Evolutionary conservation across 192 early-diverging fungal species (phyloP), one percentile per base, ranked within the genome.

Genomic region (Umbelopsis ramanniana): DNA sequence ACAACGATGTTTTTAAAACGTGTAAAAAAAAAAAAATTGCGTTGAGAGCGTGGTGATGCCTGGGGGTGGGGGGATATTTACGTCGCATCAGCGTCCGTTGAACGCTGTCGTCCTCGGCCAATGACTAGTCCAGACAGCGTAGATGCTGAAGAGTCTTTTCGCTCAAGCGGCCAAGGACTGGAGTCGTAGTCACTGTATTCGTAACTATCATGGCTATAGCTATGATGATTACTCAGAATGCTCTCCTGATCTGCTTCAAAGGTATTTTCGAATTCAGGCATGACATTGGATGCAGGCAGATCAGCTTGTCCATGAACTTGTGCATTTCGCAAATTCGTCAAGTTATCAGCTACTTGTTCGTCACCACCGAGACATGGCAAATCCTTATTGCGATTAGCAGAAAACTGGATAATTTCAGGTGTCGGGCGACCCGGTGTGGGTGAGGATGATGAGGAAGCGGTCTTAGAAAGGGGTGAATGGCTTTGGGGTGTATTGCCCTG

Each of bases 121-220:
- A 63, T 63, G 14, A 63, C 57, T n/a, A 63, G 33, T 0, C 57
- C 57, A 37, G 57, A 63, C 2, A 63, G 57, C 5, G 57, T 63
- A 2, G 57, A 63, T 19, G 57, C 57, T 14, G 57, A 63, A 6
- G 57, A 63, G 35, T 63, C 57, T 26, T 63, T 63, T 17, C 57
- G 57, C 33, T 63, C 57, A 22, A 63, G 26, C 37, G 57, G 57
- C 57, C 57, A 63, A 37, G 57, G 57, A n/a, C 57, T 26, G 17
- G 26, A 11, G 12, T 63, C 33, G 33, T 38, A 63, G 12, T 50
- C 48, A n/a, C 48, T 50, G n/a, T 50, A 50, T 1, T 50, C n/a
- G 48, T 50, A 50, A 50, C 15, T n/a, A n/a, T 50, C 48, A 6
- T 19, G 48, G 15, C 48, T 17, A 15, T 50, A 50, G 48, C 48